Percentiles rank a stretch among this genome's conserved stretches.
phyloP scores from a whole-genome alignment of 345 rosid species.

The Sapria himalayana region DNA sequence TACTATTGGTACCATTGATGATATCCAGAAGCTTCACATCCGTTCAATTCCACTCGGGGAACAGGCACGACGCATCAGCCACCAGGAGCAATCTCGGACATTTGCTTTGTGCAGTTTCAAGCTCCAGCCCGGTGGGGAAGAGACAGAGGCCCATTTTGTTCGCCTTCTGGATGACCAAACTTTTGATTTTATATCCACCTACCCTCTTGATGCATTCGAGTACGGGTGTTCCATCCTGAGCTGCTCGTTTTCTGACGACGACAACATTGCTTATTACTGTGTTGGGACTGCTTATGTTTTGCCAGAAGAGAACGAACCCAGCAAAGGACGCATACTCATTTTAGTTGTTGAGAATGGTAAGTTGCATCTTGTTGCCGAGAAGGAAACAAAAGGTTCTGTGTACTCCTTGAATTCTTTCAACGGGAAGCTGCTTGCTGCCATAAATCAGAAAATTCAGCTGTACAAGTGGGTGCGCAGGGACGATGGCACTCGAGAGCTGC shows the following conservation, averaged over 20 bases:
- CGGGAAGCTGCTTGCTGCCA: slow-evolving; percentile 84
- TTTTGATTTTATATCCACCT: slow-evolving; percentile 56
- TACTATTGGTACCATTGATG: slow-evolving; percentile 87
- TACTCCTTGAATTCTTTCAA: slow-evolving; percentile 75
- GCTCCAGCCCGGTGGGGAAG: slow-evolving; percentile 48
- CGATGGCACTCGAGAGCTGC: slow-evolving; percentile 67
- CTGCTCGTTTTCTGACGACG: slow-evolving; percentile 80
- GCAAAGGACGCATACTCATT: slow-evolving; percentile 83
- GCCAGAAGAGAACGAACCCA: slow-evolving; percentile 76
- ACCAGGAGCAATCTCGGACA: slow-evolving; percentile 85
- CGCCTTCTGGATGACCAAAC: slow-evolving; percentile 75
- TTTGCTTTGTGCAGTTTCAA: slow-evolving; percentile 71
- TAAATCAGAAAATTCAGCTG: slow-evolving; percentile 76
- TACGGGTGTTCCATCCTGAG: slow-evolving; percentile 80
- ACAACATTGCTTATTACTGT: slow-evolving; percentile 57
- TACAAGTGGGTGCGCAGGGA: slow-evolving; percentile 90
- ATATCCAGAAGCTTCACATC: slow-evolving; percentile 93
- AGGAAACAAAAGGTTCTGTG: slow-evolving; percentile 86
- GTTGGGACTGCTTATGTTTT: slow-evolving; percentile 90
- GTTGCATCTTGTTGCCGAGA: slow-evolving; percentile 70
- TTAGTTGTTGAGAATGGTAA: slow-evolving; percentile 73
- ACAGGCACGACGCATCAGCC: slow-evolving; percentile 79
- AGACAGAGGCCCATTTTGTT: slow-evolving; percentile 58
- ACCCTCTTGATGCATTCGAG: slow-evolving; percentile 73
- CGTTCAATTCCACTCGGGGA: slow-evolving; percentile 91